Evolutionary conservation across 805 yeast species (phyloP), one percentile per base, ranked within the genome.

Genomic region (Yamadazyma paraphyllophila): DNA sequence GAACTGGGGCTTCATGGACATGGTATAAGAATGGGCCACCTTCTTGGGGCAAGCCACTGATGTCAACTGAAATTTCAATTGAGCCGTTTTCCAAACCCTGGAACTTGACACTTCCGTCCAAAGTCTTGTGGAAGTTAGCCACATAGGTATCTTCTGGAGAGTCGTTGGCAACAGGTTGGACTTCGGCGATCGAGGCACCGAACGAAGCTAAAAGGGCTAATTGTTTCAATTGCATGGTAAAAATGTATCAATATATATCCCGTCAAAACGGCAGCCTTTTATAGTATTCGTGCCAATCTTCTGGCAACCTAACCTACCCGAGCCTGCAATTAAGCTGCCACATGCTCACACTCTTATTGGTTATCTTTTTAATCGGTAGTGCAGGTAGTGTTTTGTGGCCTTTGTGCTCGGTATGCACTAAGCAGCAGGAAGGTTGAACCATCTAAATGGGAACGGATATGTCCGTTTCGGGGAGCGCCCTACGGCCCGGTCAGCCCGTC

Each of bases 11-110:
- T 43, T 62, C 57, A 54, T 71, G 74, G 46, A 71, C 59, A 52
- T 68, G 73, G 62, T 71, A 71, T 32, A 57, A 45, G 61, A 68
- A 71, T 24, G 73, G 72, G 13, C 73, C 73, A 17, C 71, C 71
- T 2, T 49, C 25, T 12, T 49, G 29, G 9, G 74, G 75, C 52
- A 71, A 64, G 25, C 59, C 62, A 9, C 51, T 33, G 29, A 70
- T 41, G 41, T 66, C 59, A n/a, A 68, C 69, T 17, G 50, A 45
- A 8, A 70, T 68, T 31, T 48, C 47, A 13, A 69, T 69, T 7
- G 66, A 46, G 10, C 74, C 74, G 47, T 67, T 61, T 26, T 50
- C 27, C 29, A 62, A 56, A 13, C 65, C 51, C 20, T 58, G 47
- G 46, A 71, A 70, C 14, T 48, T 46, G 35, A 71, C 64, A 7